Conservation (phyloP, 148 eudicot genomes). For the Fallopia convolvulus region DNA sequence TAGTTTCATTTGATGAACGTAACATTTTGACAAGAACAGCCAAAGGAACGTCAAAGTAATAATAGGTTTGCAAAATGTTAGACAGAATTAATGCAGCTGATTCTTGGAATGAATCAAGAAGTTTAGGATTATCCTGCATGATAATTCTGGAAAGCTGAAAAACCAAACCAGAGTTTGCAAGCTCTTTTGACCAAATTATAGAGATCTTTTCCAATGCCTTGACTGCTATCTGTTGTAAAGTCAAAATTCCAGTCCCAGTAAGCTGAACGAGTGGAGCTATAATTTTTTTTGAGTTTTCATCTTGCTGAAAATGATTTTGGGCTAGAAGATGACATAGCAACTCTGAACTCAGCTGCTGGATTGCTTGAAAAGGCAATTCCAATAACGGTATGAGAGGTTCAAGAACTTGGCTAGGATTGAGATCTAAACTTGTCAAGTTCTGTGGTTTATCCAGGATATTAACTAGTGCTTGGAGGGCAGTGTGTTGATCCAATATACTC, state of each 20-base stretch:
- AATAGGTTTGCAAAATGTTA: conserved; percentile 42
- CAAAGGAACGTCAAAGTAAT: conserved; percentile 52
- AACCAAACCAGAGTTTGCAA: conserved; percentile 69
- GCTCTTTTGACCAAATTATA: conserved; percentile 62
- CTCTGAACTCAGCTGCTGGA: conserved; percentile 74
- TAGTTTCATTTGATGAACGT: conserved; percentile 40
- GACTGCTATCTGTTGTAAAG: conserved; percentile 66
- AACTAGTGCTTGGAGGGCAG: conserved; percentile 82
- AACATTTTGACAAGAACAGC: conserved; percentile 68
- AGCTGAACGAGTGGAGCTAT: conserved; percentile 72
- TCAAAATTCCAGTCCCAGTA: conserved; percentile 55
- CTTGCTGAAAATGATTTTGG: conserved; percentile 69
- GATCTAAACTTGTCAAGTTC: conserved; percentile 45
- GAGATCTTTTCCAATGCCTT: conserved; percentile 64
- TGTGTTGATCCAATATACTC: conserved; percentile 58
- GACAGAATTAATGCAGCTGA: conserved; percentile 62
- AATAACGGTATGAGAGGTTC: conserved; percentile 67
- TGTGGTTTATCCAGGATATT: conserved; percentile 79
- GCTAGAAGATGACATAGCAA: conserved; percentile 61
- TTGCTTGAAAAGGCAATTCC: conserved; percentile 66
- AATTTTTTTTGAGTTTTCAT: conserved; percentile 46
- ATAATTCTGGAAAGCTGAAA: conserved; percentile 69
- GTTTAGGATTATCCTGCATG: conserved; percentile 59
- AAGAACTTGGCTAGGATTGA: conserved; percentile 59
- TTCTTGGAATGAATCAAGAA: conserved; percentile 62